Percentiles rank a stretch among this genome's conserved stretches.
Evolutionary conservation across 2,329 filamentous ascomycete species (phyloP).

Genomic region (Purpureocillium lavendulum): DNA sequence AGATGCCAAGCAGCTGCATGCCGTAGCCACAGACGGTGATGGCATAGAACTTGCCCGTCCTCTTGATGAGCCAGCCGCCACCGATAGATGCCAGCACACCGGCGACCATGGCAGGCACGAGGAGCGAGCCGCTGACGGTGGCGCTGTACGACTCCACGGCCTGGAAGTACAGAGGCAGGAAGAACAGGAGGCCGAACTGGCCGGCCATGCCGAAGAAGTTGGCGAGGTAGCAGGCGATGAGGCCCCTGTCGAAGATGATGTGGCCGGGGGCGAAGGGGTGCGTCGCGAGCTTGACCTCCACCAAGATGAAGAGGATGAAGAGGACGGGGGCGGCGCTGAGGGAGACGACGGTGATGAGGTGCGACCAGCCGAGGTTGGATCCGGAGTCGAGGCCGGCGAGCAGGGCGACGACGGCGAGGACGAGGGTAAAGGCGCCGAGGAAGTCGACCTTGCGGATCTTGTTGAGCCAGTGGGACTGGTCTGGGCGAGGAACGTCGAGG

Average conservation of each 20-base stretch:
- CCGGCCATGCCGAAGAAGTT: slow-evolving; percentile 66
- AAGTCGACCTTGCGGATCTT: slow-evolving; percentile 67
- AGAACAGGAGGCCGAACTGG: slow-evolving; percentile 53
- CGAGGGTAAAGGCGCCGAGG: slow-evolving; percentile 57
- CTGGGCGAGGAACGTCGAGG: slow-evolving; percentile 53
- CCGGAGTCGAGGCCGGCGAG: slow-evolving; percentile 65
- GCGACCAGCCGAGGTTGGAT: slow-evolving; percentile 61
- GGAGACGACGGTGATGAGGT: slow-evolving; percentile 47
- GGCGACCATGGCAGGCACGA: slow-evolving; percentile 57
- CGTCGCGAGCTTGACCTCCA: slow-evolving; percentile 59
- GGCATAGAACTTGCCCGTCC: slow-evolving; percentile 59
- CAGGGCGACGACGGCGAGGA: slow-evolving; percentile 56
- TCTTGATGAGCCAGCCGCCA: slow-evolving; percentile 59
- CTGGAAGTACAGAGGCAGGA: slow-evolving; percentile 72
- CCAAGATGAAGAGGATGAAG: slow-evolving; percentile 57
- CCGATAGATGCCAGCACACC: slow-evolving; percentile 57
- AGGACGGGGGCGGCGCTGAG: slow-evolving; percentile 48
- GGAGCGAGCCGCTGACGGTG: slow-evolving; percentile 52
- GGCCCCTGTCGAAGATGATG: slow-evolving; percentile 58
- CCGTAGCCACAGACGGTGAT: slow-evolving; percentile 34
- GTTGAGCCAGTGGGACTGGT: slow-evolving; percentile 53
- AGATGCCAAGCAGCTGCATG: slow-evolving; percentile 43
- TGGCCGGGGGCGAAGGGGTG: slow-evolving; percentile 70
- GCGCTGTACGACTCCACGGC: slow-evolving; percentile 58
- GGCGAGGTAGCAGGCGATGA: slow-evolving; percentile 60